Percentiles rank a stretch among this genome's conserved stretches.
These are phyloP conservation scores for Trametes polyzona DNA, from an alignment of 1,284 basidiomycete species.

Conservation along the genomic window DNA sequence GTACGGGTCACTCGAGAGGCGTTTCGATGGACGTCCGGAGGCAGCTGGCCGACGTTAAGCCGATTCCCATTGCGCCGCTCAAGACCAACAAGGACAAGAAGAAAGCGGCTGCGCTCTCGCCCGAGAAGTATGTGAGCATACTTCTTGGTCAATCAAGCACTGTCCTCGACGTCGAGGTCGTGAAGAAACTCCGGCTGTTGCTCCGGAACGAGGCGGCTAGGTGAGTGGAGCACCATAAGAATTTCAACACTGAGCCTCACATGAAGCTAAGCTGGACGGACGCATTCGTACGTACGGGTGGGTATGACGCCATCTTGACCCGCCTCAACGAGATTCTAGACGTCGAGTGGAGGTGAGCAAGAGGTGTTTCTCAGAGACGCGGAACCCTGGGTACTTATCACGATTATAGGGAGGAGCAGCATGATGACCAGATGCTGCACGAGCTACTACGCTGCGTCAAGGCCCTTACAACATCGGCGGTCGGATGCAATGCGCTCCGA, in stretches of 20 bases:
- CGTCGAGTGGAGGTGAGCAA: conserved; percentile 96
- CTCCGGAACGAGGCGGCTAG: conserved; percentile 86
- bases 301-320: conserved; percentile 83
- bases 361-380: conserved; percentile 25
- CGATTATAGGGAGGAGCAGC: conserved; percentile 89
- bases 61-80: conserved; percentile 15
- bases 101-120: conserved; percentile 41
- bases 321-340: conserved; percentile 92
- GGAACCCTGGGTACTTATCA: background rate
- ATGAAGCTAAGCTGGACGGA: conserved; percentile 76
- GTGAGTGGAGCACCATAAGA: conserved; percentile 43
- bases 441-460: conserved; percentile 95
- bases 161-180: conserved; percentile 69
- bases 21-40: conserved; percentile 29
- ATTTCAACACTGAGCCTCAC: background rate
- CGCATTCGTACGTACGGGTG: conserved; percentile 83
- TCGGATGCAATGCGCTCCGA: conserved; percentile 82
- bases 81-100: conserved; percentile 51
- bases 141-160: conserved; percentile 68
- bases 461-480: conserved; percentile 88
- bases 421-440: conserved; percentile 93
- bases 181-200: conserved; percentile 80
- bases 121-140: conserved; percentile 66
- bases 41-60: conserved; percentile 37
- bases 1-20: conserved; percentile 25